Conservation (phyloP, 179 eudicot genomes). For the Beta macrorhiza region DNA sequence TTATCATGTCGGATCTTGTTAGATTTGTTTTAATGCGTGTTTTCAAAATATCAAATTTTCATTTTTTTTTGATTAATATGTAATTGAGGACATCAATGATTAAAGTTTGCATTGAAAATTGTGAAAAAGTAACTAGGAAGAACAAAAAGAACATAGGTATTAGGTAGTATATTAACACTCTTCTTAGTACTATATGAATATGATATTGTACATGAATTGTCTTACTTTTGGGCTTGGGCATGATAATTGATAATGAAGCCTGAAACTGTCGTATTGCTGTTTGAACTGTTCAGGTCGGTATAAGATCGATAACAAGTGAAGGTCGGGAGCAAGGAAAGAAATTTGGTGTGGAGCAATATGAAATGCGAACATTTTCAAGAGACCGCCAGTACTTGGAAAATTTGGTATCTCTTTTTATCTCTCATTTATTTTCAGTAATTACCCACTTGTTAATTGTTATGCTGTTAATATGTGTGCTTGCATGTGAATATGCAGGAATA, state of each 20-base stretch:
- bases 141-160: no score
- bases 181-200: background rate
- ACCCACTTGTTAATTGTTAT: background rate
- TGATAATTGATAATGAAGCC: background rate
- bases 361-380: conserved; percentile 74
- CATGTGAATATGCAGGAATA: background rate
- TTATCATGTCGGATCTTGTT: no score
- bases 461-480: background rate
- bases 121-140: no score
- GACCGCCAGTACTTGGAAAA: conserved; percentile 63
- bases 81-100: no score
- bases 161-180: no score
- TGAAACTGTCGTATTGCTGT: background rate
- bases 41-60: no score
- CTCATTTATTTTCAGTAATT: background rate
- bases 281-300: conserved; percentile 65
- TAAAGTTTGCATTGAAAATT: no score
- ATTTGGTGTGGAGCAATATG: conserved; percentile 97
- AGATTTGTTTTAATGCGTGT: no score
- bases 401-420: conserved; percentile 42
- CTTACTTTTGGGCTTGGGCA: conserved; percentile 5
- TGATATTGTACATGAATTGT: background rate
- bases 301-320: conserved; percentile 84
- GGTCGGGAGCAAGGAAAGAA: conserved; percentile 96
- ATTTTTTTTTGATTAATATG: no score